Base-by-base conservation (phyloP, 2,329 filamentous ascomycete species). In the Botryotinia calthae region DNA sequence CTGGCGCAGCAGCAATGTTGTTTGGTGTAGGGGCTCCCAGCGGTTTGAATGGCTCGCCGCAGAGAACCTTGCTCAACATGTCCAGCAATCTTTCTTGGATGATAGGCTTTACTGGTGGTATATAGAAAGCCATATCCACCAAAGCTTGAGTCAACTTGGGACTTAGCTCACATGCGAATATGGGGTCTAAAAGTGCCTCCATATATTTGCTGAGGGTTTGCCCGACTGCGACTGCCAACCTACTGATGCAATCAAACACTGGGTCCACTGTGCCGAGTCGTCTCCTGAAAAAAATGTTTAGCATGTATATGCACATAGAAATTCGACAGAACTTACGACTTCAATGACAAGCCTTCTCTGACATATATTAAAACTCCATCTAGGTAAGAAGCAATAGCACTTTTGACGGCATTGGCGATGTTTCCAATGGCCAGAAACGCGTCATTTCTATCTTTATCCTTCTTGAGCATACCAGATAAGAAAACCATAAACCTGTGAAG, bases 121-220 rank as follows among this genome's bases (percentile, higher is more conserved):
- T 98, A 81, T 99, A 98, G 80, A 98, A 97, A 42, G 96, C 96
- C 93, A 99, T 98, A 80, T 99, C 97, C 34, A 98, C 95, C 71
- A 99, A 86, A 4, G 97, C 97, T 81, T 98, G 95, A 0, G 95
- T 98, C 37, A 99, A 87, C 77, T 97, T 96, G 72, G 95, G 93
- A 54, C 94, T 98, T 70, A 99, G 86, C 66, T 97, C 96, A 81
- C 96, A 99, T 25, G 94, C 95, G 82, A 99, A 99, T 73, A 99
- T 98, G 18, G 97, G 95, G 78, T 98, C 95, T 16, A 99, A 87
- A 42, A 99, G 85, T 20, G 95, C 93, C 81, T 98, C 95, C 90
- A 99, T 98, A 81, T 98, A 98, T 83, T 98, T 99, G 86, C 94
- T 98, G 70, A 99, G 86, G 0, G 95, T 96, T 83, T 99, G 96